phyloP scores from a whole-genome alignment of 108 stramenopile genomes.

The Nitzschia inconspicua region DNA sequence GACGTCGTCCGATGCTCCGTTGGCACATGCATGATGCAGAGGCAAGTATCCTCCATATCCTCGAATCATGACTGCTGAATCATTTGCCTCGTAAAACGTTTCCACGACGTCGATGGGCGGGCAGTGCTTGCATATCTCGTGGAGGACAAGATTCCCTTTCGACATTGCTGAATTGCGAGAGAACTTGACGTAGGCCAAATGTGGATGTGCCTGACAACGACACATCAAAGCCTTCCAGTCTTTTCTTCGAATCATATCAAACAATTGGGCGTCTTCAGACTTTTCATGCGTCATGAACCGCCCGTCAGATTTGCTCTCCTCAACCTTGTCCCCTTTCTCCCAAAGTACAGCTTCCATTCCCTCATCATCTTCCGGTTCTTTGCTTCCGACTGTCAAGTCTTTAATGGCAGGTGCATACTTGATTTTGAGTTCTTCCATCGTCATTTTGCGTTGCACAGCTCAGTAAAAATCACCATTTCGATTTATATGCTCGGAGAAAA shows the following conservation, averaged over 20 bases:
- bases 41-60: conserved; percentile 56
- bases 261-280: background rate
- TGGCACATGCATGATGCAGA: conserved; percentile 66
- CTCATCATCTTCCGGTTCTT: background rate
- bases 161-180: conserved; percentile 2
- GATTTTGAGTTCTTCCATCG: background rate
- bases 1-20: conserved; percentile 45
- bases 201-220: background rate
- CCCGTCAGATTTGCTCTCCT: background rate
- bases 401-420: conserved; percentile 19
- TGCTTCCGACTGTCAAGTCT: conserved; percentile 4
- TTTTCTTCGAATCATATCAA: conserved; percentile 2
- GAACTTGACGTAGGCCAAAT: background rate
- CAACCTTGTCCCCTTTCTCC: background rate
- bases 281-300: background rate
- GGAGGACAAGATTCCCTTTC: conserved; percentile 28
- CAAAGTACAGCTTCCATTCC: conserved; percentile 14
- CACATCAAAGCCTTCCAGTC: conserved; percentile 14
- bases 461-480: no score
- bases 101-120: conserved; percentile 43
- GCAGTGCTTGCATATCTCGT: conserved; percentile 50
- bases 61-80: conserved; percentile 24
- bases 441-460: no score
- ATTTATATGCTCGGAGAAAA: no score
- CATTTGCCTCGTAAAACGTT: conserved; percentile 34